Evolutionary conservation across 768 basidiomycete species (phyloP).

Genomic region (Bullera alba): DNA sequence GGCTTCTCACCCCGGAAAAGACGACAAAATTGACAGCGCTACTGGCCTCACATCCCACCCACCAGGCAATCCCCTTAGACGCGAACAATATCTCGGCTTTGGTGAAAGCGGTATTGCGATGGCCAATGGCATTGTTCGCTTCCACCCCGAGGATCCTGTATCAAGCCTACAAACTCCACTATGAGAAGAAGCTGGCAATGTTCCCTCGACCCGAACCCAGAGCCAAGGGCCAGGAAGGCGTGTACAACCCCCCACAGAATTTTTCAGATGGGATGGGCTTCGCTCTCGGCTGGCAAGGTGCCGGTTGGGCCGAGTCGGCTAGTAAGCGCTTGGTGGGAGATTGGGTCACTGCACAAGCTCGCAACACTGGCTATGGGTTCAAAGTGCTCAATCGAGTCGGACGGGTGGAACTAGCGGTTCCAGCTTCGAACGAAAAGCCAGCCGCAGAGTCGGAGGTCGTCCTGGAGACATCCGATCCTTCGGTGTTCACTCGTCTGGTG

Average conservation of each 20-base stretch:
- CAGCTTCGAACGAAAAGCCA: too few species aligned
- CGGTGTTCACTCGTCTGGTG: slow-evolving; percentile 30
- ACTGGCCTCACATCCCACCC: slow-evolving; percentile 51
- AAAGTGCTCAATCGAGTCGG: too few species aligned
- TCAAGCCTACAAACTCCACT: slow-evolving; percentile 59
- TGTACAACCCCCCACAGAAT: slow-evolving; percentile 36
- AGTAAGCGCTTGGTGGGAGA: slow-evolving; percentile 26
- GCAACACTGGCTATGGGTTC: slow-evolving; percentile 44
- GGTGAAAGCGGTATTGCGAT: slow-evolving; percentile 47
- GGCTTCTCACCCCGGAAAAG: slow-evolving; percentile 39
- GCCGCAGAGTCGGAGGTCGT: too few species aligned
- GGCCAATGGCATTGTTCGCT: slow-evolving; percentile 55
- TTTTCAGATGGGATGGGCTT: slow-evolving; percentile 25
- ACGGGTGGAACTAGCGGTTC: too few species aligned
- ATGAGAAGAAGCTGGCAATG: slow-evolving; percentile 55
- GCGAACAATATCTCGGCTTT: background rate
- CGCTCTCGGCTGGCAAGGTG: slow-evolving; percentile 45
- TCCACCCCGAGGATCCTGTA: slow-evolving; percentile 59
- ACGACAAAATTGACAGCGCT: slow-evolving; percentile 56
- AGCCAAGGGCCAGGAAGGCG: background rate
- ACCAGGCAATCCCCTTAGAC: slow-evolving; percentile 44
- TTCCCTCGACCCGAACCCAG: slow-evolving; percentile 58
- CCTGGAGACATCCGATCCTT: slow-evolving; percentile 43
- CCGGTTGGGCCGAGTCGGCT: slow-evolving; percentile 40
- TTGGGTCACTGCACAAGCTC: slow-evolving; percentile 38